Conservation (phyloP, 352 stramenopile genomes). For the Globisporangium perplexum region DNA sequence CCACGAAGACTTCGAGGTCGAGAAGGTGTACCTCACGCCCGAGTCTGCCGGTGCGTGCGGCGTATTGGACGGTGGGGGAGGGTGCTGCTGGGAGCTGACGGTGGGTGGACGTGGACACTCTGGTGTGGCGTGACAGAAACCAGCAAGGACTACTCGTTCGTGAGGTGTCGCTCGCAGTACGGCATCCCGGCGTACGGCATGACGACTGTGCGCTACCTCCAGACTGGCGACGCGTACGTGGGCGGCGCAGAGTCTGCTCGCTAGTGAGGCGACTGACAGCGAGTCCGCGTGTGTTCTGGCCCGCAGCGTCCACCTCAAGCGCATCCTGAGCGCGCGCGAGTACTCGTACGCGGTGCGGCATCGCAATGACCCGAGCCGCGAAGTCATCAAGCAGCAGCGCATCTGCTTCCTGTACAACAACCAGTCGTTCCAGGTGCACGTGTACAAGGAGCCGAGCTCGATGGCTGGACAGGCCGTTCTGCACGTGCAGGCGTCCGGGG, state of each 20-base stretch:
- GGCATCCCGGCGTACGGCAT: constrained; percentile 82
- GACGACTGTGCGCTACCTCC: constrained; percentile 79
- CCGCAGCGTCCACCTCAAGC: constrained; percentile 73
- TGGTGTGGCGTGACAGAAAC: constrained; percentile 22
- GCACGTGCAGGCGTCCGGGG: constrained; percentile 70
- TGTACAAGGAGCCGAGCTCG: constrained; percentile 74
- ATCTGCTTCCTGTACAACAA: constrained; percentile 86
- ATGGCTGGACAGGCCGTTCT: constrained; percentile 62
- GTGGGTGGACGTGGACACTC: too few relatives aligned
- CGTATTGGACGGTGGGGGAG: not conserved
- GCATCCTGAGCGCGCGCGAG: constrained; percentile 73
- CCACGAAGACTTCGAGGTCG: constrained; percentile 83
- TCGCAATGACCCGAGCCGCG: constrained; percentile 51
- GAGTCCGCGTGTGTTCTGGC: not conserved
- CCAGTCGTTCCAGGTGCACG: constrained; percentile 84
- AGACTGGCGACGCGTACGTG: constrained; percentile 70
- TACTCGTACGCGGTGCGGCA: constrained; percentile 83
- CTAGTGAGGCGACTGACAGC: not conserved
- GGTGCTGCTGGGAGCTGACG: not conserved
- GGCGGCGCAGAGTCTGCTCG: not conserved
- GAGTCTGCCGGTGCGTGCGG: constrained; percentile 46
- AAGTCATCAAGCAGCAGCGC: constrained; percentile 85
- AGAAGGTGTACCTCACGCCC: constrained; percentile 81
- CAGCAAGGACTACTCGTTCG: constrained; percentile 84
- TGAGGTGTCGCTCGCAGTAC: constrained; percentile 80